Base-by-base conservation (phyloP, 108 stramenopile genomes). In the Asterionellopsis glacialis region DNA sequence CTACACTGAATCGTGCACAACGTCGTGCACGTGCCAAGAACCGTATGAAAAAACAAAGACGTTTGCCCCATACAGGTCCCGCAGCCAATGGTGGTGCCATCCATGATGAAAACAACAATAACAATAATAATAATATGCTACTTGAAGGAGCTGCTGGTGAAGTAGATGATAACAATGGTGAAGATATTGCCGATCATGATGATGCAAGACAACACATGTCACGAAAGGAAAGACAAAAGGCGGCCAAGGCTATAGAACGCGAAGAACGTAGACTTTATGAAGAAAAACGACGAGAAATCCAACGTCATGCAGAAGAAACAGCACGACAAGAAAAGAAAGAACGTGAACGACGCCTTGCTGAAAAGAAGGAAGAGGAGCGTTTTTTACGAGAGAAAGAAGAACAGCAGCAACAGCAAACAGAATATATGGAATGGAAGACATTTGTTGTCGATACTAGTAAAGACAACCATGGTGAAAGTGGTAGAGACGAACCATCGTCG, bases 171-270 rank as follows among this genome's bases (percentile, higher is more conserved):
- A 40, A 23, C 21, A 51, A 61, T 49, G 70, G 27, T 23, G 72
- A 61, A 10, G 28, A 58, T 0, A 42, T 54, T 9, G 55, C 18
- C 1, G 45, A 41, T 13, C 22, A 11, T 9, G 24, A 55, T 22
- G 59, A 50, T 13, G 51, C 41, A 22, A 42, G 19, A 13, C 27
- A 9, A 0, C 64, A 65, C 9, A 25, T 80, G n/a, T 76, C 64
- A 41, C 67, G 87, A 51, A 88, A 83, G 51, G 81, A 88, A 60
- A 73, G 87, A 1, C 81, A 83, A 66, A 76, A 74, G 44, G 70
- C 61, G 5, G 87, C 87, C 42, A 88, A 88, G 61, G 70, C 56
- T 28, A 62, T 65, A 33, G 87, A 88, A 56, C 64, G 57, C 27
- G 68, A 75, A 49, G 81, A 88, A 65, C 79, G 87, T 11, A 68